Evolutionary conservation across 768 basidiomycete genomes (phyloP).

Genomic region (Filobasidium wieringae): DNA sequence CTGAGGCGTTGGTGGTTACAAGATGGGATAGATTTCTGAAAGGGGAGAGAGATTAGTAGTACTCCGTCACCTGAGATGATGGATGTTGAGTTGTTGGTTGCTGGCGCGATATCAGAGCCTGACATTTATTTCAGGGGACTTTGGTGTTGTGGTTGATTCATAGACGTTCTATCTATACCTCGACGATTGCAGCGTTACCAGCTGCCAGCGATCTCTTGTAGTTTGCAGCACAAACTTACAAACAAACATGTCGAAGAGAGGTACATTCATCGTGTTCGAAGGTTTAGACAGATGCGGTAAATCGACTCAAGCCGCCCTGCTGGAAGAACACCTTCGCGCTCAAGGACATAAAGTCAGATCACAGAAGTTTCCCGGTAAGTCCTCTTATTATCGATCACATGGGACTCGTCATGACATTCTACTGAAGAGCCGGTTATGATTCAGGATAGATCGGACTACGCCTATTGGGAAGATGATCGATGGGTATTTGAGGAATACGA

Average conservation of each 20-base stretch:
- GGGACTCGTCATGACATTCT: neutral
- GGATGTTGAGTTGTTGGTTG: too few relatives aligned
- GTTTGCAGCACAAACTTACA: too few relatives aligned
- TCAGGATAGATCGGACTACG: constrained; percentile 66
- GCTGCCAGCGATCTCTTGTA: too few relatives aligned
- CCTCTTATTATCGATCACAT: neutral
- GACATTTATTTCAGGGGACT: too few relatives aligned
- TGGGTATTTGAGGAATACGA: constrained; percentile 67
- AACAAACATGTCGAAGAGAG: neutral
- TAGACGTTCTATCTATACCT: too few relatives aligned
- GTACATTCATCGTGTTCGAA: constrained; percentile 72
- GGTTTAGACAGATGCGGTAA: constrained; percentile 95
- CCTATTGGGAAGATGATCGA: constrained; percentile 87
- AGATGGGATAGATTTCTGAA: too few relatives aligned
- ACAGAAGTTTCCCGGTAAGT: constrained; percentile 79
- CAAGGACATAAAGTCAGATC: constrained; percentile 46
- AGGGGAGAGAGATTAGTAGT: too few relatives aligned
- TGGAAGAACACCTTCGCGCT: constrained; percentile 48
- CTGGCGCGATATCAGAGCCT: too few relatives aligned
- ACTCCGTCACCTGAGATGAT: too few relatives aligned
- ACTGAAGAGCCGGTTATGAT: neutral
- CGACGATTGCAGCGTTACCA: too few relatives aligned
- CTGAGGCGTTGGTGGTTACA: too few relatives aligned
- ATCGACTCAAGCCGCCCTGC: constrained; percentile 64
- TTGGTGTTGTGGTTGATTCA: too few relatives aligned